These are phyloP conservation scores for Globisporangium paddicum DNA, from an alignment of 352 stramenopile species.

Conservation along the genomic window DNA sequence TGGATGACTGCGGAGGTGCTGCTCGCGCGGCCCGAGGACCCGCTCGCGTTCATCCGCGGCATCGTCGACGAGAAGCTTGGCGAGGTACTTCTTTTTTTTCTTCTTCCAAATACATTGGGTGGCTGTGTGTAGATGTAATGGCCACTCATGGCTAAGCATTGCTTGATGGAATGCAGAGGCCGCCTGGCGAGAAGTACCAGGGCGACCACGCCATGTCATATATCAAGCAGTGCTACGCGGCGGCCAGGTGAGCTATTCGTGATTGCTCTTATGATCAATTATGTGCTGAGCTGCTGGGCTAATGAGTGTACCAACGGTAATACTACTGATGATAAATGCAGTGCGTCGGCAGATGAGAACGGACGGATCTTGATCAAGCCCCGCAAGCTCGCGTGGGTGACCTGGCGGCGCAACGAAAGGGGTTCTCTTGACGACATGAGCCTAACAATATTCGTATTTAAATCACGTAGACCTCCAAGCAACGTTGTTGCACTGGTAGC, in stretches of 20 bases:
- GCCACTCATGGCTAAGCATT: not conserved
- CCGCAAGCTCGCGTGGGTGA: slow-evolving; percentile 51
- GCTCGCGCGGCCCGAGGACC: slow-evolving; percentile 80
- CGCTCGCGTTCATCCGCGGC: slow-evolving; percentile 73
- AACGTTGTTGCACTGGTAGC: not conserved
- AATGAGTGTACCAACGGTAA: not conserved
- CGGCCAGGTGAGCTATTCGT: slow-evolving; percentile 63
- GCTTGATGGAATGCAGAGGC: slow-evolving; percentile 16
- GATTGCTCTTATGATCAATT: no score
- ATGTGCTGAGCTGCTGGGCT: no score
- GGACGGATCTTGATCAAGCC: slow-evolving; percentile 71
- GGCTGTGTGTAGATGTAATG: no score
- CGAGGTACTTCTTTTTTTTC: no score
- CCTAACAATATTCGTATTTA: no score
- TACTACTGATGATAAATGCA: no score
- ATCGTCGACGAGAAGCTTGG: slow-evolving; percentile 82
- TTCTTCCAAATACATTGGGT: no score
- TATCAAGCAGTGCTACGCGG: slow-evolving; percentile 87
- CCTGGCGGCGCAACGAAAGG: not conserved
- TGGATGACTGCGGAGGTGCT: slow-evolving; percentile 88
- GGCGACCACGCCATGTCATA: slow-evolving; percentile 74
- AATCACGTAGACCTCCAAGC: slow-evolving; percentile 8
- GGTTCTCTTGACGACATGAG: no score
- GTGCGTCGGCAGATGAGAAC: slow-evolving; percentile 79
- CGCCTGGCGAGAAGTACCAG: slow-evolving; percentile 63